Percentiles rank a stretch among this genome's conserved stretches.
phyloP scores from a whole-genome alignment of 768 basidiomycete genomes.

The Xerocomus brunneocitrinus region DNA sequence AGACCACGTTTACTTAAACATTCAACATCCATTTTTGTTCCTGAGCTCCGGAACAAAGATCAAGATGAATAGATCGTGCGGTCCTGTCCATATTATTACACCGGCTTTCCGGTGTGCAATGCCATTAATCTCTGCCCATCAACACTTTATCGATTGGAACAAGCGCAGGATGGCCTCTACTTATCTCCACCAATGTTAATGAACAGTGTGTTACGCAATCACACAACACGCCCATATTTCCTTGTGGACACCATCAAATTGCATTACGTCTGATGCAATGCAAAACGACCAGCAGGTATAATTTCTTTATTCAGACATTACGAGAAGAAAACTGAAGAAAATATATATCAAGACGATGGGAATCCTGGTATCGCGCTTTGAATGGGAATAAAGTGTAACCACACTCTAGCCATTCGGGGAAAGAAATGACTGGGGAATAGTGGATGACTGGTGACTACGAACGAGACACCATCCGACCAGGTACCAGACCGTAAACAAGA shows the following conservation, averaged over 20 bases:
- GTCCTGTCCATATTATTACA: neutral
- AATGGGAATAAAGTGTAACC: neutral
- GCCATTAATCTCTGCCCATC: neutral
- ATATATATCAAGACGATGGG: neutral
- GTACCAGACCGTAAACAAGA: slow-evolving; percentile 5
- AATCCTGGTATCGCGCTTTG: neutral
- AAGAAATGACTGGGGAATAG: slow-evolving; percentile 8
- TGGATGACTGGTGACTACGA: neutral
- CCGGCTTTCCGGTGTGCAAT: neutral
- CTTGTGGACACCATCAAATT: neutral
- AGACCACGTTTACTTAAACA: neutral
- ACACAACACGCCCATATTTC: neutral
- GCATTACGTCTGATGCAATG: neutral
- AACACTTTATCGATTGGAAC: neutral
- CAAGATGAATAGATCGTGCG: neutral
- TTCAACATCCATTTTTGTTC: neutral
- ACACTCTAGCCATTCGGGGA: neutral
- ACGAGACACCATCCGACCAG: neutral
- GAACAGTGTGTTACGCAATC: too few relatives aligned
- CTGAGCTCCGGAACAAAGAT: neutral
- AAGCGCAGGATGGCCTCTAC: neutral
- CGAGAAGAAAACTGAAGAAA: neutral
- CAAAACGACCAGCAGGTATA: neutral
- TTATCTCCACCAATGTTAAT: neutral
- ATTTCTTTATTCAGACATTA: slow-evolving; percentile 1